Conservation (phyloP, 2,329 filamentous ascomycete species). For the Scedosporium boydii region DNA sequence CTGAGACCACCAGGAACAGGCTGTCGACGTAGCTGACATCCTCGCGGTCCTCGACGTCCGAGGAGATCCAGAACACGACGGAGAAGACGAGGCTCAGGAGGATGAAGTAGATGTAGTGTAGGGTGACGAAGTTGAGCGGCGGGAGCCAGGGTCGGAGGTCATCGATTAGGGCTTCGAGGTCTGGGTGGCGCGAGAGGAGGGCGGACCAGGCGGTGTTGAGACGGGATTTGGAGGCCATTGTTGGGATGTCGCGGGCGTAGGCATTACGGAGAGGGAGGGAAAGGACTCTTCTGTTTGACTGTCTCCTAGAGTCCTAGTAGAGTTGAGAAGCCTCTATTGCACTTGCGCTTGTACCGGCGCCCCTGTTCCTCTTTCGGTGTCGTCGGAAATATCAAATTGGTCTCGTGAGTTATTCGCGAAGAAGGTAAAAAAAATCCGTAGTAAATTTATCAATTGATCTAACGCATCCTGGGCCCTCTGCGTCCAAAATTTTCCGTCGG, state of each 20-base stretch:
- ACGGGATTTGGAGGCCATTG: not conserved
- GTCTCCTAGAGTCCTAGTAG: too few species aligned
- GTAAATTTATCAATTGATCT: not conserved
- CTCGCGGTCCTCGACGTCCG: constrained; percentile 33
- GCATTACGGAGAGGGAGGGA: not conserved
- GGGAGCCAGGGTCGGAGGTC: not conserved
- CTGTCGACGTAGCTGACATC: constrained; percentile 50
- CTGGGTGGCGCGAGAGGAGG: not conserved
- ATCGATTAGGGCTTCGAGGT: not conserved
- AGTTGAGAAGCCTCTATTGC: too few species aligned
- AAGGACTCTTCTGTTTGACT: too few species aligned
- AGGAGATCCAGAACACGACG: constrained; percentile 51
- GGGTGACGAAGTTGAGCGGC: constrained; percentile 50
- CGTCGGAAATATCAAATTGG: not conserved
- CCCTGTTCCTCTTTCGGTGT: too few species aligned
- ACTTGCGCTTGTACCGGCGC: too few species aligned
- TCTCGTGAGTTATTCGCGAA: not conserved
- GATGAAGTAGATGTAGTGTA: constrained; percentile 62
- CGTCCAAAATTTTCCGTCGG: not conserved
- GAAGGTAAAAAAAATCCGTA: not conserved
- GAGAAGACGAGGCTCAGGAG: constrained; percentile 43
- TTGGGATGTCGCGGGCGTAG: not conserved
- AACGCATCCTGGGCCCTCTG: not conserved
- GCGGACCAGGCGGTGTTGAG: not conserved
- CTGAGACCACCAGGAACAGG: constrained; percentile 57